phyloP scores from a whole-genome alignment of 2,329 filamentous ascomycete genomes.

The Hyphodiscus sp. region DNA sequence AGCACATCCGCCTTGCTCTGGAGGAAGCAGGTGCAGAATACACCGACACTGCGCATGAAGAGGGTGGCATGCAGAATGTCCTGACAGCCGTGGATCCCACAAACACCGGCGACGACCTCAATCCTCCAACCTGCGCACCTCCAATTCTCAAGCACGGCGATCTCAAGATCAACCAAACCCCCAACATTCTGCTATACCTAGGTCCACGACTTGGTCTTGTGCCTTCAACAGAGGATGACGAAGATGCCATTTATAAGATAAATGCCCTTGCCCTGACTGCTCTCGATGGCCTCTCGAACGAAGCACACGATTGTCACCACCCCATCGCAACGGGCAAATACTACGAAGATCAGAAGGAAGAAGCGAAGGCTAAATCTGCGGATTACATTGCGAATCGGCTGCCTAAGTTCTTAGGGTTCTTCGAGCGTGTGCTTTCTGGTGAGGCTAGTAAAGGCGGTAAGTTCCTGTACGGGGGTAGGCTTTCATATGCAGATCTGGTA shows the following conservation, averaged over 20 bases:
- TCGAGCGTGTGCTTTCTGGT: constrained; percentile 56
- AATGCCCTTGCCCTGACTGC: constrained; percentile 62
- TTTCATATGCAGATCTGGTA: constrained; percentile 61
- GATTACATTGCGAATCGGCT: constrained; percentile 56
- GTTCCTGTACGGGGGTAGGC: constrained; percentile 57
- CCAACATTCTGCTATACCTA: constrained; percentile 68
- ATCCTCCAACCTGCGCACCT: constrained; percentile 60
- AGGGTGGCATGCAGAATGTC: constrained; percentile 47
- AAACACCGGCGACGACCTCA: constrained; percentile 45
- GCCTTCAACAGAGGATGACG: constrained; percentile 25
- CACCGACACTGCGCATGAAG: constrained; percentile 49
- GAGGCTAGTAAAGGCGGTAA: constrained; percentile 51
- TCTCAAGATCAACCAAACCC: constrained; percentile 60
- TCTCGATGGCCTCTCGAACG: constrained; percentile 60
- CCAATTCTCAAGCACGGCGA: constrained; percentile 53
- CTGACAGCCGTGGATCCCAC: constrained; percentile 39
- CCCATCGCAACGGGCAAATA: constrained; percentile 53
- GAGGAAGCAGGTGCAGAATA: constrained; percentile 62
- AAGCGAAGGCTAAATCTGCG: constrained; percentile 49
- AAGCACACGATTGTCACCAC: constrained; percentile 71
- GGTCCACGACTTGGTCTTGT: constrained; percentile 31
- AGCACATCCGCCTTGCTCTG: constrained; percentile 65
- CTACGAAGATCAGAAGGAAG: constrained; percentile 71
- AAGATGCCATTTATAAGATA: constrained; percentile 47
- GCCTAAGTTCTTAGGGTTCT: constrained; percentile 67